These are phyloP conservation scores for Quercus wislizeni DNA, from an alignment of 306 rosid species.

Conservation along the genomic window DNA sequence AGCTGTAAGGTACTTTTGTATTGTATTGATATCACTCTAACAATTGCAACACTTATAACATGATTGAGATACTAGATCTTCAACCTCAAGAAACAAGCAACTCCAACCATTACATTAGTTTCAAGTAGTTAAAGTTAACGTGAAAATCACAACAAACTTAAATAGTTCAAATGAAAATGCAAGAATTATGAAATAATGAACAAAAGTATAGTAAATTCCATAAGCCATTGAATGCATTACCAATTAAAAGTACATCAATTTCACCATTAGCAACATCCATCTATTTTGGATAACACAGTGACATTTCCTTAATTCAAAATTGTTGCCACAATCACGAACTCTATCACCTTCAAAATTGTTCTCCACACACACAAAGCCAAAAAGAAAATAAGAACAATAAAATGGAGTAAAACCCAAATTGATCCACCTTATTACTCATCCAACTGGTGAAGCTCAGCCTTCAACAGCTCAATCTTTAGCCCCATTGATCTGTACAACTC, in stretches of 20 bases:
- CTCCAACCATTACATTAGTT: not conserved
- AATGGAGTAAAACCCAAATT: not conserved
- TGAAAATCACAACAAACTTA: not conserved
- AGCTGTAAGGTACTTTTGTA: not conserved
- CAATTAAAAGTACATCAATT: not conserved
- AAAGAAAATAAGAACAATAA: not conserved
- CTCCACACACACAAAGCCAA: slow-evolving; percentile 4
- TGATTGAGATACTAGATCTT: not conserved
- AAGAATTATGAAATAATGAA: not conserved
- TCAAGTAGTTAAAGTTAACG: not conserved
- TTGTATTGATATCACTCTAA: not conserved
- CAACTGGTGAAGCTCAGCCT: slow-evolving; percentile 81
- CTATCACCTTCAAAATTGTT: not conserved
- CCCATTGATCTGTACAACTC: slow-evolving; percentile 86
- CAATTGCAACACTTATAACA: not conserved
- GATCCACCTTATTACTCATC: slow-evolving; percentile 65
- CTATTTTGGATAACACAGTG: not conserved
- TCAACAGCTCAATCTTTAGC: slow-evolving; percentile 82
- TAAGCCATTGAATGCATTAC: not conserved
- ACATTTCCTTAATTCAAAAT: slow-evolving; percentile 27
- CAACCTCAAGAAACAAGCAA: not conserved
- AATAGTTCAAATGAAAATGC: not conserved
- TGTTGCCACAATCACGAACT: not conserved
- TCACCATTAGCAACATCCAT: not conserved
- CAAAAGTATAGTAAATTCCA: not conserved